Evolutionary conservation across 1,284 basidiomycete genomes (phyloP).

Genomic region (Amylostereum areolatum): DNA sequence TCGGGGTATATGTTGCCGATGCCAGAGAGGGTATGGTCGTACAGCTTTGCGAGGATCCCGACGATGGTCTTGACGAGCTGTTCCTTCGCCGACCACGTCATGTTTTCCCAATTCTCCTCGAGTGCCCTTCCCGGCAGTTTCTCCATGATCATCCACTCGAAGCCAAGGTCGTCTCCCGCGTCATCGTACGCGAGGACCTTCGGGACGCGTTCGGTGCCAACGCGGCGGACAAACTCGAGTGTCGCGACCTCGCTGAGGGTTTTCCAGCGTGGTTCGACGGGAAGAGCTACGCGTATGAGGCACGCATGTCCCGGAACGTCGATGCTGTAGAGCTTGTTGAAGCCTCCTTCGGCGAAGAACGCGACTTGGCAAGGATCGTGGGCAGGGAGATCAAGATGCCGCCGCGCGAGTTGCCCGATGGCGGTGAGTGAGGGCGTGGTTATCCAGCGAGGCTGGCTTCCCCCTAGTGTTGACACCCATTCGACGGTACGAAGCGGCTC

Average conservation of each 20-base stretch:
- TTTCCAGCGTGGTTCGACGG: not conserved
- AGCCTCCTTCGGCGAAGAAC: conserved; percentile 1
- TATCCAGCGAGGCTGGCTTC: not conserved
- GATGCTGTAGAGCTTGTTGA: conserved; percentile 2
- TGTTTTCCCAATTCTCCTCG: not conserved
- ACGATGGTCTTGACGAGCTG: conserved; percentile 1
- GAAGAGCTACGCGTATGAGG: conserved; percentile 3
- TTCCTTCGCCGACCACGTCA: conserved; percentile 1
- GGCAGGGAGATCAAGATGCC: not conserved
- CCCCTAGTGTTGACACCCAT: too few relatives aligned
- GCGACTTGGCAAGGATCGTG: not conserved
- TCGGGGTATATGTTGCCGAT: conserved; percentile 1
- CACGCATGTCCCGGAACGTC: not conserved
- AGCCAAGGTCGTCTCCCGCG: not conserved
- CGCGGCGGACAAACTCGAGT: not conserved
- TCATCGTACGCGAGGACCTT: conserved; percentile 1
- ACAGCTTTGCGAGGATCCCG: not conserved
- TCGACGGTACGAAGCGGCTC: too few relatives aligned
- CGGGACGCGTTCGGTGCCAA: not conserved
- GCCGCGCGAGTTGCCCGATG: conserved; percentile 1
- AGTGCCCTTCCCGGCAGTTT: conserved; percentile 1
- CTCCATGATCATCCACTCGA: conserved; percentile 5
- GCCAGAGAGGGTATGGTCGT: not conserved
- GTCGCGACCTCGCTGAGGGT: conserved; percentile 3
- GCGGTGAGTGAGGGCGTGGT: not conserved